A percentile compares a stretch with the other conserved stretches of the same genome.
Conservation (phyloP, 1,139 yeast genomes). For the Sugiyamaella neomexicana region DNA sequence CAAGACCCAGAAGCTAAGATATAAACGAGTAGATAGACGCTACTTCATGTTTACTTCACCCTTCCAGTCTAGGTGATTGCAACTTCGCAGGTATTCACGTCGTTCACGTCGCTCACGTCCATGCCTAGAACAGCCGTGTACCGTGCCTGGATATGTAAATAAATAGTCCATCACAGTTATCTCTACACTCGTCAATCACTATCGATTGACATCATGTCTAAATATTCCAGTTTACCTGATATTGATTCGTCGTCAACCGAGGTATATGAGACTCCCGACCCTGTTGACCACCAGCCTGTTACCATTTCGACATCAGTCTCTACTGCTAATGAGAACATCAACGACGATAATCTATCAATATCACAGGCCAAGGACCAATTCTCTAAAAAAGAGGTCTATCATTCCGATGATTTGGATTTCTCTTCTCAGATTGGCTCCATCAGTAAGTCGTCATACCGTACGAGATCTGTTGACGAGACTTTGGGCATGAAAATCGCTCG, state of each 20-base stretch:
- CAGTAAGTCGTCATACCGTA: conserved; percentile 16
- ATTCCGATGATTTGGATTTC: conserved; percentile 20
- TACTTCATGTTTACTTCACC: too few species aligned
- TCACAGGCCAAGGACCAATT: conserved; percentile 21
- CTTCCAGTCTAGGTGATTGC: too few species aligned
- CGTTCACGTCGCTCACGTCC: too few species aligned
- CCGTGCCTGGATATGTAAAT: too few species aligned
- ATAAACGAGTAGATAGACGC: too few species aligned
- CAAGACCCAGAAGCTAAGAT: too few species aligned
- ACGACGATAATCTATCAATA: conserved; percentile 5
- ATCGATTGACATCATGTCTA: not conserved
- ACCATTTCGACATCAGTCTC: not conserved
- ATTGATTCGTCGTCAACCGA: conserved; percentile 21
- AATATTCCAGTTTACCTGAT: conserved; percentile 17
- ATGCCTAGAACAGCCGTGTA: too few species aligned
- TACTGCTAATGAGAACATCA: conserved; percentile 14
- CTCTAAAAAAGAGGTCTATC: conserved; percentile 25
- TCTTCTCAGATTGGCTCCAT: conserved; percentile 10
- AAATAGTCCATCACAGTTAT: too few species aligned
- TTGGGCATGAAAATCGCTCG: conserved; percentile 48
- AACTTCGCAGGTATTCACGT: too few species aligned
- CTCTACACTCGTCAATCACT: too few species aligned
- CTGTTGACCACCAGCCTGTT: not conserved
- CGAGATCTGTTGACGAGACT: conserved; percentile 19
- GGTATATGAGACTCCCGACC: conserved; percentile 26